Evolutionary conservation across 2,329 filamentous ascomycete genomes (phyloP), one percentile per base, ranked within the genome.

Genomic region (Talaromyces sp.): DNA sequence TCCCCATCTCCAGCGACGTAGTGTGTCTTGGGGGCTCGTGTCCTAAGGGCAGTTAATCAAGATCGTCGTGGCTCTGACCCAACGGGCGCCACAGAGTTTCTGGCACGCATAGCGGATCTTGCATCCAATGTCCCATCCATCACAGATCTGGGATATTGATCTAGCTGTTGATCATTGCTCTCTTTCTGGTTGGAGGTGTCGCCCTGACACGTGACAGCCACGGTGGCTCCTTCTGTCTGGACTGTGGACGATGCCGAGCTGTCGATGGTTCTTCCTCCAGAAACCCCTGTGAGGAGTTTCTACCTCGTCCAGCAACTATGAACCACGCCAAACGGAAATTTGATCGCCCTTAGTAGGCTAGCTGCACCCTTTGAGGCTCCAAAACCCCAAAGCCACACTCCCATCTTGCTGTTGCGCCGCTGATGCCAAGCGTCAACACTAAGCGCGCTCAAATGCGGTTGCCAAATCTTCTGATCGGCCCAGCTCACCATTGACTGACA

Each of bases 21-120:
- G 53, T 56, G 53, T 56, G 53, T 31, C 31, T 56, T 56, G 31
- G 53, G 53, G 53, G 29, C 27, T 36, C 29, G 51, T 36, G 51
- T 56, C n/a, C 51, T 22, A 2, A 13, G 29, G 29, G 29, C 1
- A 15, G 13, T 27, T 34, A 34, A 56, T 56, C 53, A 38, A 36
- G 31, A 56, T 22, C 53, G n/a, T 38, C 51, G 10, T 56, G 29
- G n/a, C 5, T 36, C n/a, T 25, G 19, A 13, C 25, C n/a, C 53
- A 22, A 38, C 11, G 31, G 31, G 29, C 31, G 19, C n/a, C 11
- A 31, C n/a, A 19, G 53, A 56, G 31, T 15, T 19, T 56, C 53
- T n/a, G 11, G 7, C 31, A 22, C n/a, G n/a, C 19, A 53, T 29
- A 27, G 25, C 22, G 15, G 51, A 54, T 54, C 27, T 22, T 34